phyloP scores from a whole-genome alignment of 2,329 filamentous ascomycete genomes.

The Verticillium alfalfae region DNA sequence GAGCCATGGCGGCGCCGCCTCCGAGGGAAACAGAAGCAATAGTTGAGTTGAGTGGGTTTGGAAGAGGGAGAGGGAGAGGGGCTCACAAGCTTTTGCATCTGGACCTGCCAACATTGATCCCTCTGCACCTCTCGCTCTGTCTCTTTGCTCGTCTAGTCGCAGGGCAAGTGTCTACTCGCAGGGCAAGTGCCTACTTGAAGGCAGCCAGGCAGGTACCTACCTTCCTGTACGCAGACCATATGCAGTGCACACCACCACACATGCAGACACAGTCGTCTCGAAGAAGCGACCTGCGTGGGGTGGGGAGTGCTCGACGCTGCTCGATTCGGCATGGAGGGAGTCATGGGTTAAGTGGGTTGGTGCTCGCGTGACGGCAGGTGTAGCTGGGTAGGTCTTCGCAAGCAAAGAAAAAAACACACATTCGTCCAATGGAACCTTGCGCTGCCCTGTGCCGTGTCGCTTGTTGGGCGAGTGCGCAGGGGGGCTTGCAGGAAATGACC shows the following conservation, averaged over 20 bases:
- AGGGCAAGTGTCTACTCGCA: too few species aligned
- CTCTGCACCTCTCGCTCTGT: background rate
- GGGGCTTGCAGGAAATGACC: too few species aligned
- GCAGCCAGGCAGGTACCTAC: too few species aligned
- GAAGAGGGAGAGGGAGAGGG: background rate
- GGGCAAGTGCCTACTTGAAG: too few species aligned
- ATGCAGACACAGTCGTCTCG: background rate
- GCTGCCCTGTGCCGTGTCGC: too few species aligned
- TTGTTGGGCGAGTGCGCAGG: too few species aligned
- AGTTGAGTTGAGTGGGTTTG: background rate
- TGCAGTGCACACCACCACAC: too few species aligned
- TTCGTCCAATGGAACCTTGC: background rate
- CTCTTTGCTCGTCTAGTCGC: background rate
- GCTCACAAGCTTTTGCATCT: background rate
- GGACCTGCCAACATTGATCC: background rate
- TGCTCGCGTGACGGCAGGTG: background rate
- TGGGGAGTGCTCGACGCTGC: background rate
- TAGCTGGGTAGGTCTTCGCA: too few species aligned
- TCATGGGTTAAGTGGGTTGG: background rate
- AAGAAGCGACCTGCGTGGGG: background rate
- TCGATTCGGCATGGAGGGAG: background rate
- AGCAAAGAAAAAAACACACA: background rate
- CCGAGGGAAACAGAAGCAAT: background rate
- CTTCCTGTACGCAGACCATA: background rate
- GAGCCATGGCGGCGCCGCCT: background rate